Evolutionary conservation across 768 basidiomycete genomes (phyloP).

Genomic region (Psilocybe sp.): DNA sequence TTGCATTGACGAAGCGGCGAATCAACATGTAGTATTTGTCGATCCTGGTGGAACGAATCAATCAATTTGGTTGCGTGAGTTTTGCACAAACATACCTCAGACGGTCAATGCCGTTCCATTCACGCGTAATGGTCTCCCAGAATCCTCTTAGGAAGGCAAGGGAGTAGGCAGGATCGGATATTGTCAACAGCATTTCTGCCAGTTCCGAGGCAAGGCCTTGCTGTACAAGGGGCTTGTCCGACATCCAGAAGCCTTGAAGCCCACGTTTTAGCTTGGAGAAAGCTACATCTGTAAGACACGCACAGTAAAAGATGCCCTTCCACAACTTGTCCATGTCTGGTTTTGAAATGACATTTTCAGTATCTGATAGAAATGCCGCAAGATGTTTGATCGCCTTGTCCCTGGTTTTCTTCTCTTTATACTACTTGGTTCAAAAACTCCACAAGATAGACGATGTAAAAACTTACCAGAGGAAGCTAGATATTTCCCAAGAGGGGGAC

Average conservation of each 20-base stretch:
- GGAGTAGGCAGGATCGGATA: conserved; percentile 54
- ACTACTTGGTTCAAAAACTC: conserved; percentile 7
- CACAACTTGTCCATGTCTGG: conserved; percentile 88
- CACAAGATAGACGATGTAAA: conserved; percentile 1
- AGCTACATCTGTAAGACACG: conserved; percentile 17
- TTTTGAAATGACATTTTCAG: conserved; percentile 58
- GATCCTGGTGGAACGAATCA: conserved; percentile 50
- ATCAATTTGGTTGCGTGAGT: not conserved
- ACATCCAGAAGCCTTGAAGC: conserved; percentile 94
- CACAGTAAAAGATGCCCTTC: conserved; percentile 98
- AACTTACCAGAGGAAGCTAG: conserved; percentile 85
- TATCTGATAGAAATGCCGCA: conserved; percentile 73
- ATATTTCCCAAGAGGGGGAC: conserved; percentile 82
- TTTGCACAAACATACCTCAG: conserved; percentile 57
- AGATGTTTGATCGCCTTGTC: conserved; percentile 88
- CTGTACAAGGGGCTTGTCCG: conserved; percentile 95
- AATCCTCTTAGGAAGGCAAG: conserved; percentile 83
- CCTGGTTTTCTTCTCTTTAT: conserved; percentile 83
- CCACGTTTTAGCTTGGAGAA: not conserved
- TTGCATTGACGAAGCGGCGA: conserved; percentile 81
- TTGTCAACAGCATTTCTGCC: conserved; percentile 75
- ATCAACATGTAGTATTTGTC: conserved; percentile 99
- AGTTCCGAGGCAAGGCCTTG: conserved; percentile 86
- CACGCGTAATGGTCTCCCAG: conserved; percentile 86
- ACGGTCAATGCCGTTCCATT: conserved; percentile 93